A percentile compares a stretch with the other conserved stretches of the same genome.
These are phyloP conservation scores for Seiridium cupressi DNA, from an alignment of 2,329 filamentous ascomycete genomes.

Conservation along the genomic window DNA sequence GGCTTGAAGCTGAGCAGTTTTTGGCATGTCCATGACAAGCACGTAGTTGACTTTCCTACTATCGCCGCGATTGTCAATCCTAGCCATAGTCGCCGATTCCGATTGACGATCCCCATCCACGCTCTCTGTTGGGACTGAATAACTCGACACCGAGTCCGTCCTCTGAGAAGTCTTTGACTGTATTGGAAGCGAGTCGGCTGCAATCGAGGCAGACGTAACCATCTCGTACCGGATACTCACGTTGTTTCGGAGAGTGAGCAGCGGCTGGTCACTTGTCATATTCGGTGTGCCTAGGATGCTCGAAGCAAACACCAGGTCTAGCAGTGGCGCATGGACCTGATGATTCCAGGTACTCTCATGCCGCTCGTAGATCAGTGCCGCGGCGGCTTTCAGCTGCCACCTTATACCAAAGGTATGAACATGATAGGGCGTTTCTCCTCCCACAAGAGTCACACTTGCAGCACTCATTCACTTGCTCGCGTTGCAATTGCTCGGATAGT, in stretches of 20 bases:
- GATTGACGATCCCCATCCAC: neutral
- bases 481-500: too few species aligned
- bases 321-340: neutral
- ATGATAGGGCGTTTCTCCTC: too few species aligned
- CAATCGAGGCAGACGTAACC: neutral
- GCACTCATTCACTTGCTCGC: too few species aligned
- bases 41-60: neutral
- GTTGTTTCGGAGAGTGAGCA: neutral
- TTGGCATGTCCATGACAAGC: neutral
- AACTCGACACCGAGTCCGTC: neutral
- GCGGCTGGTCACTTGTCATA: neutral
- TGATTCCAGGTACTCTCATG: neutral
- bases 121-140: neutral
- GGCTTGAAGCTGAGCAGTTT: neutral
- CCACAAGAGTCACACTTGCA: too few species aligned
- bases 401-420: too few species aligned
- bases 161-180: neutral
- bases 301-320: neutral
- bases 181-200: neutral
- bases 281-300: neutral
- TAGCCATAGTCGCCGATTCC: neutral
- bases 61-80: neutral
- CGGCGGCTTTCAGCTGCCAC: neutral
- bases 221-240: neutral
- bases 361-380: neutral